These are phyloP conservation scores for Podila epicladia DNA, from an alignment of 192 early-diverging fungal species.

Conservation along the genomic window DNA sequence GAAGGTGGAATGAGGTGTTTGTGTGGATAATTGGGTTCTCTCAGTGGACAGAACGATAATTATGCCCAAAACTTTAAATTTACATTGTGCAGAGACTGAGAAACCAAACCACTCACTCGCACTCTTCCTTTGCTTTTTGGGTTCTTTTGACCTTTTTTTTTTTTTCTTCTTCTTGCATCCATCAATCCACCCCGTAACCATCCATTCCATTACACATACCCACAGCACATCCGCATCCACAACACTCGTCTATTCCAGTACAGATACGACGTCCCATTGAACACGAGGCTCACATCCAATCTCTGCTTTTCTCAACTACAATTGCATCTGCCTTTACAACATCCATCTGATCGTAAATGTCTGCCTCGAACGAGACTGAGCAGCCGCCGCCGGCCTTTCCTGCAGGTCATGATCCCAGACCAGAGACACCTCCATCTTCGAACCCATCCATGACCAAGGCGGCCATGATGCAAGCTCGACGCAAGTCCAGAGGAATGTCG, in stretches of 20 bases:
- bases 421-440: background rate
- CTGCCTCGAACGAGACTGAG: constrained; percentile 5
- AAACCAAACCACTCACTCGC: background rate
- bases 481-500: constrained; percentile 33
- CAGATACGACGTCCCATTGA: background rate
- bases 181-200: background rate
- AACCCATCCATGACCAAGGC: constrained; percentile 16
- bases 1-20: background rate
- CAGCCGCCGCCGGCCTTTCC: constrained; percentile 10
- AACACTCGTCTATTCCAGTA: background rate
- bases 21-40: background rate
- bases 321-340: background rate
- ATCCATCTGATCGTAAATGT: constrained; percentile 3
- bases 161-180: constrained; percentile 7
- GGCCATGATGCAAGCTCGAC: constrained; percentile 37
- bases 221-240: background rate
- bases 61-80: background rate
- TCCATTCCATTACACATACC: background rate
- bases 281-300: background rate
- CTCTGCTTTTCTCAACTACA: background rate
- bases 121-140: background rate
- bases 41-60: background rate
- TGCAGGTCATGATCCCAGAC: constrained; percentile 10
- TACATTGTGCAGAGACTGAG: too few species aligned
- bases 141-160: constrained; percentile 7